These are phyloP conservation scores for Diplodia mutila DNA, from an alignment of 2,329 filamentous ascomycete genomes.

Conservation along the genomic window DNA sequence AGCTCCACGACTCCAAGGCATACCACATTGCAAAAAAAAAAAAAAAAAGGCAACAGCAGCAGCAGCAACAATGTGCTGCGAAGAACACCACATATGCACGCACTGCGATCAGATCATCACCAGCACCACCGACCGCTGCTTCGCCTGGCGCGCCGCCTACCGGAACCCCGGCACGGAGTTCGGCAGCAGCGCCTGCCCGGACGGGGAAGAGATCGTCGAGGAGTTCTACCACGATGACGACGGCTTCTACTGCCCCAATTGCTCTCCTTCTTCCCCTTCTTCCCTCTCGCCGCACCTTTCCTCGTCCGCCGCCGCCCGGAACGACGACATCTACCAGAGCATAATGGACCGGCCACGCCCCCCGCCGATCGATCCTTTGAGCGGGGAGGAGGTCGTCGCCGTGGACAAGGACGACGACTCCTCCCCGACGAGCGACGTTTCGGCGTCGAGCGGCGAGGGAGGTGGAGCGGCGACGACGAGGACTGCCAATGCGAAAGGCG, in stretches of 20 bases:
- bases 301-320: not conserved
- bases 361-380: not conserved
- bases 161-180: slow-evolving; percentile 17
- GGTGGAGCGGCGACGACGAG: not conserved
- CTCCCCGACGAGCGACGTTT: not conserved
- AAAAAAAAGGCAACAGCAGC: not conserved
- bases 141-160: not conserved
- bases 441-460: not conserved
- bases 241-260: slow-evolving; percentile 4
- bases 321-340: not conserved
- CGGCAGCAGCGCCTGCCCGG: slow-evolving; percentile 10
- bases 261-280: not conserved
- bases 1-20: too few relatives aligned
- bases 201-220: slow-evolving; percentile 20
- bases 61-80: slow-evolving; percentile 7
- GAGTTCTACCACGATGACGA: slow-evolving; percentile 15
- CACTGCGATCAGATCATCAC: not conserved
- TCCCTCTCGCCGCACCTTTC: not conserved
- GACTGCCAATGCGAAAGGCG: not conserved
- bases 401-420: not conserved
- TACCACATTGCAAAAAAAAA: too few relatives aligned
- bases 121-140: slow-evolving; percentile 8
- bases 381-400: slow-evolving; percentile 4
- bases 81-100: slow-evolving; percentile 13
- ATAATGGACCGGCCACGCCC: not conserved